These are phyloP conservation scores for Inonotus obliquus DNA, from an alignment of 1,284 basidiomycete genomes.

Conservation along the genomic window DNA sequence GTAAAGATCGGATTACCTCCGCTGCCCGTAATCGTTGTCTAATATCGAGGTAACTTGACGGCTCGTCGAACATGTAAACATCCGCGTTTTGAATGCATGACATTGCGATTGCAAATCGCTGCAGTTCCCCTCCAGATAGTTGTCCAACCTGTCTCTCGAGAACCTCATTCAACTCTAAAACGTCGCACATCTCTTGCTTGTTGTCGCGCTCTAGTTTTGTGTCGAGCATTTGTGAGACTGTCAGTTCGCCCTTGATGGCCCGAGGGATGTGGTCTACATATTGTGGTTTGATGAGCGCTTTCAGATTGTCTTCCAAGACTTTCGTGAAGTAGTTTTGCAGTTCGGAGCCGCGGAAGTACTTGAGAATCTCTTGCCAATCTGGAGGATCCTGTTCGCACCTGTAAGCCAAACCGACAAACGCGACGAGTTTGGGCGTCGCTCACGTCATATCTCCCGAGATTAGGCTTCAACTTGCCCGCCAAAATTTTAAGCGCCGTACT, in stretches of 20 bases:
- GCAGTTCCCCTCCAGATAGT: conserved; percentile 92
- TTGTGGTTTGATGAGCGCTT: conserved; percentile 97
- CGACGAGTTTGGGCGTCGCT: conserved; percentile 27
- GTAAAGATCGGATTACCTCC: conserved; percentile 86
- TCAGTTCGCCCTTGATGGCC: conserved; percentile 87
- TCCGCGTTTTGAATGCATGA: conserved; percentile 89
- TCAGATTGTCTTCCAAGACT: conserved; percentile 96
- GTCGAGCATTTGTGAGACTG: conserved; percentile 86
- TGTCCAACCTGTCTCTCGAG: conserved; percentile 80
- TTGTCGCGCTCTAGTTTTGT: conserved; percentile 82
- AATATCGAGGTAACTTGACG: conserved; percentile 95
- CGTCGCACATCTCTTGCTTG: conserved; percentile 75
- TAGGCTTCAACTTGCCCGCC: conserved; percentile 93
- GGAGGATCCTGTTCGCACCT: conserved; percentile 69
- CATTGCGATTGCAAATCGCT: conserved; percentile 94
- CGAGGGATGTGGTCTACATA: conserved; percentile 98
- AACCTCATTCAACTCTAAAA: conserved; percentile 83
- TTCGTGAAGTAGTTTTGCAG: conserved; percentile 99
- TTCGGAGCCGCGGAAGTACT: conserved; percentile 96
- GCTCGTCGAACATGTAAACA: conserved; percentile 98
- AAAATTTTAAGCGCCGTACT: conserved; percentile 94
- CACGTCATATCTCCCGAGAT: conserved; percentile 86
- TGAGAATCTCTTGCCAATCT: conserved; percentile 96
- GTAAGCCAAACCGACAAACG: conserved; percentile 5
- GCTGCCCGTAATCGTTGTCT: conserved; percentile 93